Base-by-base conservation (phyloP, 2,329 filamentous ascomycete species). In the Cladosporium sp. region DNA sequence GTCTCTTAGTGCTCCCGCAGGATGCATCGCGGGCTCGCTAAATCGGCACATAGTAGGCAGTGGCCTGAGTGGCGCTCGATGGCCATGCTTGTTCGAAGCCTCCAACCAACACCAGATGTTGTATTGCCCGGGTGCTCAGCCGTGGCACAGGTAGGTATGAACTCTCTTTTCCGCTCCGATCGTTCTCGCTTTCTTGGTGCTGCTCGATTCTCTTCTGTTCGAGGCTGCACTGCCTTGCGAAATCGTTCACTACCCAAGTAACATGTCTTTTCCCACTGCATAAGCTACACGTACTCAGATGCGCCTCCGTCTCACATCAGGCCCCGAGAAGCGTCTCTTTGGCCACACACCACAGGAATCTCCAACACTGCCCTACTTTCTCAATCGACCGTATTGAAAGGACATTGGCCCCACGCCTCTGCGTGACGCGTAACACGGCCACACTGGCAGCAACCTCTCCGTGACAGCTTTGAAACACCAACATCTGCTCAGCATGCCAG, bases 21-120 rank as follows among this genome's bases (percentile, higher is more conserved):
- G 40, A 43, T 28, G 18, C 16, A 18, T 14, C 14, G 11, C 28
- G 16, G 19, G 10, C n/a, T 10, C 10, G 9, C 19, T 16, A 35
- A 13, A 31, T 32, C 35, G 48, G 40, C 33, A 50, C 48, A 35
- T 22, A 33, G 48, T 40, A 38, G 37, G 35, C 31, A 9, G 28
- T 34, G 40, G 38, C 32, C 38, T 22, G 34, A 11, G 46, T 43
- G 46, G 46, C 46, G 46, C 19, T 31, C 14, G 32, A 13, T 9
- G n/a, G 14, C 13, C 42, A 50, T 40, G 48, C 48, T 50, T 50
- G 48, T 43, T 43, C 32, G 32, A 32, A 37, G 40, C 48, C 40
- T 32, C 16, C 16, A 14, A 35, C 18, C 11, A 43, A 18, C 19
- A 10, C 19, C 10, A 18, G 28, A 11, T 42, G 32, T 37, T 34